Evolutionary conservation across 2,329 filamentous ascomycete species (phyloP).

Genomic region (Xylariaceae sp.): DNA sequence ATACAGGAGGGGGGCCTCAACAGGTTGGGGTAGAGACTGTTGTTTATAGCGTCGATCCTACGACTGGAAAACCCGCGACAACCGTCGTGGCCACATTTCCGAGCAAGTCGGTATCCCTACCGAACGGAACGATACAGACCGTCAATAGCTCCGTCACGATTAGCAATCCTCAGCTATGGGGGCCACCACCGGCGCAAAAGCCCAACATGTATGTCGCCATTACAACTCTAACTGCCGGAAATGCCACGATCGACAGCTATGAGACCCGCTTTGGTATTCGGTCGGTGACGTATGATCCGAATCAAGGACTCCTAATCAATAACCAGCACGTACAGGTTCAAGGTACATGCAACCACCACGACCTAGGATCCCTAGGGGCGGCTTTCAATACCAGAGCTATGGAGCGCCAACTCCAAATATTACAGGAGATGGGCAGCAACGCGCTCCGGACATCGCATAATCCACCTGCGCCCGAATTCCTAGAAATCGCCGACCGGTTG

Average conservation of each 20-base stretch:
- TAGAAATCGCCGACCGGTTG: slow-evolving; percentile 55
- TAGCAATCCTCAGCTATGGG: slow-evolving; percentile 53
- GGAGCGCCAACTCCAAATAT: slow-evolving; percentile 55
- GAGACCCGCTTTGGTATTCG: slow-evolving; percentile 59
- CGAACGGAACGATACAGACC: slow-evolving; percentile 40
- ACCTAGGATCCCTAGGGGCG: slow-evolving; percentile 55
- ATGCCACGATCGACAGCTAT: slow-evolving; percentile 49
- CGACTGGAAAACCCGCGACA: slow-evolving; percentile 35
- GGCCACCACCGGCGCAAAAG: slow-evolving; percentile 50
- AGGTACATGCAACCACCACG: slow-evolving; percentile 58
- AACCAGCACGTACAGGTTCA: slow-evolving; percentile 50
- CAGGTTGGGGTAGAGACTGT: slow-evolving; percentile 49
- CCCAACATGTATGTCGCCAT: slow-evolving; percentile 56
- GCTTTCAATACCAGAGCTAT: slow-evolving; percentile 57
- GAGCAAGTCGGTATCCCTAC: slow-evolving; percentile 37
- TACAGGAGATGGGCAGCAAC: slow-evolving; percentile 57
- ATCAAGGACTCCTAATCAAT: slow-evolving; percentile 54
- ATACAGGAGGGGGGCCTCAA: slow-evolving; percentile 42
- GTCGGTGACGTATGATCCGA: slow-evolving; percentile 45
- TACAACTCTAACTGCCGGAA: slow-evolving; percentile 43
- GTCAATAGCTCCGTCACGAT: slow-evolving; percentile 45
- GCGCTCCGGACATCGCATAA: slow-evolving; percentile 59
- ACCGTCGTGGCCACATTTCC: slow-evolving; percentile 46
- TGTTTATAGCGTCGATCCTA: slow-evolving; percentile 46
- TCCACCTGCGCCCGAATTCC: slow-evolving; percentile 56